These are phyloP conservation scores for Rhodotorula sp. DNA, from an alignment of 1,284 basidiomycete genomes.

Conservation along the genomic window DNA sequence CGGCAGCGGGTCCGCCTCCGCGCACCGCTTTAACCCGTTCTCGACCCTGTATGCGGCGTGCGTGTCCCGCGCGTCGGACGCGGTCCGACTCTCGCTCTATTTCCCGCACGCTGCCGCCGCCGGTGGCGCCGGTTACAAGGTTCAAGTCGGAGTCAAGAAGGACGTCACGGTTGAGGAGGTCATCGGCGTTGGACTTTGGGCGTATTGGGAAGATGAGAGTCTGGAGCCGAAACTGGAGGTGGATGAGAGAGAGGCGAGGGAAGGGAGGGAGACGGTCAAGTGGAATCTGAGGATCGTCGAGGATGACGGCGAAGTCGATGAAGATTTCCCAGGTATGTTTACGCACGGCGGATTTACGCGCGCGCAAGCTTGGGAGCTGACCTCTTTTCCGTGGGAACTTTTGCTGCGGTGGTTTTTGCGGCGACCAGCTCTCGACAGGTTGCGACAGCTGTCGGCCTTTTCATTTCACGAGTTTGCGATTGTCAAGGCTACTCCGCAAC, in stretches of 20 bases:
- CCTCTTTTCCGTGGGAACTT: slow-evolving; percentile 1
- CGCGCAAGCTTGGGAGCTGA: too few species aligned
- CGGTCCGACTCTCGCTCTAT: slow-evolving; percentile 69
- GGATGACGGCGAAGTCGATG: slow-evolving; percentile 96
- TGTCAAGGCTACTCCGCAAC: slow-evolving; percentile 64
- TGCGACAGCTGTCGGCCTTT: slow-evolving; percentile 80
- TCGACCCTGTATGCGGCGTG: slow-evolving; percentile 75
- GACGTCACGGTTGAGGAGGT: slow-evolving; percentile 94
- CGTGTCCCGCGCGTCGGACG: slow-evolving; percentile 47
- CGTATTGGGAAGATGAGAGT: slow-evolving; percentile 81
- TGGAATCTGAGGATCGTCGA: slow-evolving; percentile 97
- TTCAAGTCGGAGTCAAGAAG: slow-evolving; percentile 65
- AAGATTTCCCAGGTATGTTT: slow-evolving; percentile 84
- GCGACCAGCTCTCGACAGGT: slow-evolving; percentile 80
- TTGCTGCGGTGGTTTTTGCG: not conserved
- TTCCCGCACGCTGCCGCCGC: slow-evolving; percentile 79
- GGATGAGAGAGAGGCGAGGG: slow-evolving; percentile 33
- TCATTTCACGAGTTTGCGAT: slow-evolving; percentile 89
- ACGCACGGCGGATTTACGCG: not conserved
- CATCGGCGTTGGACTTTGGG: slow-evolving; percentile 87
- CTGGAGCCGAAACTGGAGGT: slow-evolving; percentile 61
- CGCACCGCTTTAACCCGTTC: slow-evolving; percentile 67
- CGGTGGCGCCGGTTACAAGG: slow-evolving; percentile 44
- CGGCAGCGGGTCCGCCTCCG: slow-evolving; percentile 22
- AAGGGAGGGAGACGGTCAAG: slow-evolving; percentile 67